Evolutionary conservation across 116 monocot species (phyloP).

Genomic region (Dioscorea cayenensis): DNA sequence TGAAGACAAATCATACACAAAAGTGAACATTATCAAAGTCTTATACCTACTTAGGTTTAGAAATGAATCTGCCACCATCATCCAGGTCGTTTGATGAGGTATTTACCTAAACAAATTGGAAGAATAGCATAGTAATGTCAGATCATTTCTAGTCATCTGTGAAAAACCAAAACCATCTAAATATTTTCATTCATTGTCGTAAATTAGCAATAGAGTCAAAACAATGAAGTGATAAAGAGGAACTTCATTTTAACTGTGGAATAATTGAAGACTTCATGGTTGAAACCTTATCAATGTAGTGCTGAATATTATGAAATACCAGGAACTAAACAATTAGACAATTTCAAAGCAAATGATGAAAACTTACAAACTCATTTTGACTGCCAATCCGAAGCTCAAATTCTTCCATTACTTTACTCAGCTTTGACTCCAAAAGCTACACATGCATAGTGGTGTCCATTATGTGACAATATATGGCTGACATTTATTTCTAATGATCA

Average conservation of each 20-base stretch:
- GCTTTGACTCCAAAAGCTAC: constrained; percentile 77
- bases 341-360: background rate
- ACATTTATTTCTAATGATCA: no score
- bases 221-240: background rate
- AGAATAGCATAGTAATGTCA: background rate
- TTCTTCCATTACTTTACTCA: constrained; percentile 81
- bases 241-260: no score
- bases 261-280: no score
- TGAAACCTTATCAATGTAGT: no score
- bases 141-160: no score
- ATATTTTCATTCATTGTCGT: background rate
- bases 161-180: background rate
- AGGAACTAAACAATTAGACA: no score
- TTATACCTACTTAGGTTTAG: constrained; percentile 25
- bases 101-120: constrained; percentile 44
- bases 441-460: constrained; percentile 1
- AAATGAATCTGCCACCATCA: constrained; percentile 52
- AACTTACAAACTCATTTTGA: constrained; percentile 69
- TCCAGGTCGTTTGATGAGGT: constrained; percentile 39
- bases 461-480: no score
- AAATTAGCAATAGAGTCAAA: background rate
- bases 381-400: constrained; percentile 57
- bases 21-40: background rate
- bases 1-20: background rate
- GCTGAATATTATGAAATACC: no score